Base-by-base conservation (phyloP, 345 rosid genomes). In the Pugionium cornutum region DNA sequence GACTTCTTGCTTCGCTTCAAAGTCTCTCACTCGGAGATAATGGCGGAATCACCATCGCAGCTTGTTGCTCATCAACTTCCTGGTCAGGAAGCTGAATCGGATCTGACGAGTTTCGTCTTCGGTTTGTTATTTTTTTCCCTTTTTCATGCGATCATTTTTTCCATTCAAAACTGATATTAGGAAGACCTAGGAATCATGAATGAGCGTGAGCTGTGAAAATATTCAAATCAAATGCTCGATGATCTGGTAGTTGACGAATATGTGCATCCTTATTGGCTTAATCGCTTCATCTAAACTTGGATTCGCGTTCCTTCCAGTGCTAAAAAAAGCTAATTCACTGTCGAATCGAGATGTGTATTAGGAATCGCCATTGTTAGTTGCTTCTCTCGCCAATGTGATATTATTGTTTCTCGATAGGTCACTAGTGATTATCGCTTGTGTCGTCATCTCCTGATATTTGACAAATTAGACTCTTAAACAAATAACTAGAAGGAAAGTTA, bases 61-160 rank as follows among this genome's bases (percentile, higher is more conserved):
- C 70, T 57, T 9, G 64, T 53, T 8, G 36, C 71, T 53, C 75
- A 58, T 64, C 43, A 76, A 47, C 36, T 64, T 44, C 68, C 67
- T 59, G 45, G 62, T 9, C 66, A 68, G 34, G 81, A 83, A 64
- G 66, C 82, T 31, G 98, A 85, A 45, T 91, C 92, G 45, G 83
- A 71, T 67, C 85, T 87, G 9, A 68, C 92, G 4, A 77, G 90
- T 73, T 76, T 89, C 62, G 70, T 92, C 62, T 83, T 69, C 62
- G 96, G 98, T 92, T 68, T 61, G 66, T 60, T 66, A 30, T 27
- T 35, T 25, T 6, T 9, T 25, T 31, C 43, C 58, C 9, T 29
- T 42, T 29, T 52, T 45, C 59, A 3, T 50, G 4, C 56, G 54
- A 29, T 52, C 37, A 3, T 52, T 18, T 35, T 53, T 40, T 40